Base-by-base conservation (phyloP, 2,329 filamentous ascomycete species). In the Xylaria hypoxylon region DNA sequence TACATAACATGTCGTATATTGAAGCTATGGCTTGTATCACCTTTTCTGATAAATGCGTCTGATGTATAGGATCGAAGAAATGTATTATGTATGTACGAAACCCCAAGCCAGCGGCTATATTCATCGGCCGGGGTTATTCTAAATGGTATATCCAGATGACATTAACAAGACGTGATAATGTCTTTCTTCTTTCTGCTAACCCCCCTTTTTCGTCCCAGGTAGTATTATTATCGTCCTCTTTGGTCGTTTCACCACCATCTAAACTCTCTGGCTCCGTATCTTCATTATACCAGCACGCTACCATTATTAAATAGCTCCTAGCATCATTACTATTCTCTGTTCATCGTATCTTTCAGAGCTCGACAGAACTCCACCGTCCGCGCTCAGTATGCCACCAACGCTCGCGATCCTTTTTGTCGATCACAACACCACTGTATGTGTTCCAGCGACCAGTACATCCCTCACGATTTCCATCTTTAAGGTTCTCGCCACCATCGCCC, bases 331-430 rank as follows among this genome's bases (percentile, higher is more conserved):
- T 40, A 28, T 17, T 45, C 33, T 22, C 48, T 28, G n/a, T 44
- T 51, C 45, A 35, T 26, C 44, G 15, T 59, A 17, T 22, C 42
- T 50, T 10, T 64, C 50, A 71, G 1, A 77, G 58, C 47, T 68
- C 59, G 24, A 75, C 70, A 5, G 59, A 40, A 11, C 69, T 74
- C 82, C 83, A 85, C 44, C 82, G 77, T 13, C 79, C 82, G 33
- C 84, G 77, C 72, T 86, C 84, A 0, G 81, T 83, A 59, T 85
- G 84, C 79, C 80, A 84, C 84, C 84, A 85, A 19, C 74, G 78
- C 70, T 85, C 83, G 66, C 80, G 82, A 64, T 85, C 83, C 73
- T 80, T 83, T 71, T 79, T 82, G 55, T 84, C 83, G 10, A 45
- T 31, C 45, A 67, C 64, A 0, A 26, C 51, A 10, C 55, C 59